These are phyloP conservation scores for Schizopora paradoxa DNA, from an alignment of 1,284 basidiomycete species.

Conservation along the genomic window DNA sequence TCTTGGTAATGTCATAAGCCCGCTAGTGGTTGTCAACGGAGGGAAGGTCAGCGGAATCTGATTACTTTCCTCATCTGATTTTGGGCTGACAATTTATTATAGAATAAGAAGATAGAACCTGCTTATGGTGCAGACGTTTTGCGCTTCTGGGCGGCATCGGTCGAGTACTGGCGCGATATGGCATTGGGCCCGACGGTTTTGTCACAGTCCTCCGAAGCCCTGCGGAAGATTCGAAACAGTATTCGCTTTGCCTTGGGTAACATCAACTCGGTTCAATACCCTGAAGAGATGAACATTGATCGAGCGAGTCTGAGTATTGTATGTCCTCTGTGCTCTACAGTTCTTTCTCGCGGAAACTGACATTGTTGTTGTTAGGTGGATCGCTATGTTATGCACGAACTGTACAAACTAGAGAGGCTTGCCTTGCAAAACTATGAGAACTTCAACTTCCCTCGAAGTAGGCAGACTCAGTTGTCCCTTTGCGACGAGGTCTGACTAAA, in stretches of 20 bases:
- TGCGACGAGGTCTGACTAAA: background rate
- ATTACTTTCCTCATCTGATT: background rate
- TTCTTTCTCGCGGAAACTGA: constrained; percentile 10
- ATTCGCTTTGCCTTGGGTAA: constrained; percentile 90
- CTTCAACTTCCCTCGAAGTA: constrained; percentile 85
- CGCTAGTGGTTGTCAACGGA: constrained; percentile 76
- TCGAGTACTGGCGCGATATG: constrained; percentile 88
- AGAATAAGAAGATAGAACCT: constrained; percentile 69
- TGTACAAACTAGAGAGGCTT: constrained; percentile 65
- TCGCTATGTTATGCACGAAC: constrained; percentile 80
- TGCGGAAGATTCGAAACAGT: constrained; percentile 87
- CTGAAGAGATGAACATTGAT: constrained; percentile 25
- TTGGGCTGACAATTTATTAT: constrained; percentile 7
- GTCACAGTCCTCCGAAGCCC: constrained; percentile 69
- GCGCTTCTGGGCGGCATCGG: constrained; percentile 88
- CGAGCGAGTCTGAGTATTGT: constrained; percentile 58
- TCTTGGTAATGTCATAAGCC: constrained; percentile 87
- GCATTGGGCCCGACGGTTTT: constrained; percentile 80
- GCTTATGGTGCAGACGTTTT: constrained; percentile 86
- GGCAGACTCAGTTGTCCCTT: constrained; percentile 14
- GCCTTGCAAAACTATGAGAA: constrained; percentile 66
- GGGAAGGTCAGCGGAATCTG: constrained; percentile 52
- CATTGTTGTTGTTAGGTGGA: constrained; percentile 52
- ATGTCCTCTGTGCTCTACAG: constrained; percentile 25
- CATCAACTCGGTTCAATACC: constrained; percentile 43